These are phyloP conservation scores for Epichloe gansuensis DNA, from an alignment of 2,329 filamentous ascomycete species.

Conservation along the genomic window DNA sequence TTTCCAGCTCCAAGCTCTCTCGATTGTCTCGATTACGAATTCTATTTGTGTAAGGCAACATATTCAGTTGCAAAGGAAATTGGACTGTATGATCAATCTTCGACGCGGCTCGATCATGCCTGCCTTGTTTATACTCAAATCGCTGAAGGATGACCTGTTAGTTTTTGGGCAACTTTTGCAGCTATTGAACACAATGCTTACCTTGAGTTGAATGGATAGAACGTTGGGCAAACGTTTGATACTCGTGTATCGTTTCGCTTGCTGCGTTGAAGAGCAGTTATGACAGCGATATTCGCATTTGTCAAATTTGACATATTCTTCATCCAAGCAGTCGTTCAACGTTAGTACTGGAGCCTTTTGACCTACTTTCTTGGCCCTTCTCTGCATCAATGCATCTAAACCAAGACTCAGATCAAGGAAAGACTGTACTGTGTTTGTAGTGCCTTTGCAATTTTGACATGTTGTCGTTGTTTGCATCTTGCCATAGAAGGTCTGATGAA, in stretches of 20 bases:
- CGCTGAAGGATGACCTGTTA: constrained; percentile 24
- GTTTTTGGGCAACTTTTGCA: neutral
- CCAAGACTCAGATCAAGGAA: constrained; percentile 86
- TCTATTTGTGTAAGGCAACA: constrained; percentile 76
- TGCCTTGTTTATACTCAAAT: constrained; percentile 61
- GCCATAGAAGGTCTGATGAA: constrained; percentile 90
- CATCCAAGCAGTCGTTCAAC: constrained; percentile 63
- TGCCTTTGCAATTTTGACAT: constrained; percentile 75
- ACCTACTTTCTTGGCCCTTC: constrained; percentile 41
- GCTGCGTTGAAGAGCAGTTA: constrained; percentile 63
- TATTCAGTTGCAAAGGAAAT: constrained; percentile 78
- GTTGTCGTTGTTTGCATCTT: constrained; percentile 84
- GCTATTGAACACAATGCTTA: constrained; percentile 20
- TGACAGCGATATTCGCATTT: constrained; percentile 83
- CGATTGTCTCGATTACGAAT: constrained; percentile 38
- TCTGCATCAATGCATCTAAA: constrained; percentile 63
- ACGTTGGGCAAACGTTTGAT: constrained; percentile 82
- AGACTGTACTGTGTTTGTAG: constrained; percentile 72
- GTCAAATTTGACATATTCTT: constrained; percentile 78
- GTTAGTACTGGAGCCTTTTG: constrained; percentile 34
- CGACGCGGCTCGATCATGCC: constrained; percentile 56
- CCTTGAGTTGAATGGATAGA: constrained; percentile 85
- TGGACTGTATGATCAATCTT: constrained; percentile 82
- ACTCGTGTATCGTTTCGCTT: constrained; percentile 72
- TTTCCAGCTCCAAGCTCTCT: constrained; percentile 44